phyloP scores from a whole-genome alignment of 1,284 basidiomycete genomes.

The Rhodofomes roseus region DNA sequence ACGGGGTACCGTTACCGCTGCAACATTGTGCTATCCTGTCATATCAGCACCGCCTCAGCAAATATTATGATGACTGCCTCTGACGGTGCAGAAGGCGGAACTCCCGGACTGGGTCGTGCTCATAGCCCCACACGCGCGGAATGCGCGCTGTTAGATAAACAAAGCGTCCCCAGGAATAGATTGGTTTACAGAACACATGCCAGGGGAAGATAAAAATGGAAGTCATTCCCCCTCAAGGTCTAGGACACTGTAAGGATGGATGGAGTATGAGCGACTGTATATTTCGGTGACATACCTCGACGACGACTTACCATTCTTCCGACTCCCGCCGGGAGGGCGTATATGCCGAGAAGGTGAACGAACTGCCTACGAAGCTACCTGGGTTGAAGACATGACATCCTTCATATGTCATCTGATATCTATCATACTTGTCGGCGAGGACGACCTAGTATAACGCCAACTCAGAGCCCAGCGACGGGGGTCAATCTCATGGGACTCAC shows the following conservation, averaged over 20 bases:
- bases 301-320: conserved; percentile 64
- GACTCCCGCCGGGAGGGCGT: conserved; percentile 75
- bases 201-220: too few species aligned
- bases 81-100: too few species aligned
- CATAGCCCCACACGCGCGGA: too few species aligned
- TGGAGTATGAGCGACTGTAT: too few species aligned
- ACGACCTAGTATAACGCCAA: conserved; percentile 57
- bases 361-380: conserved; percentile 79
- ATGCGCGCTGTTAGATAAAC: too few species aligned
- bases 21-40: too few species aligned
- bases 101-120: too few species aligned
- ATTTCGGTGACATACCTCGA: background rate
- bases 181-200: too few species aligned
- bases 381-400: conserved; percentile 99
- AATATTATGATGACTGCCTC: too few species aligned
- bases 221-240: conserved; percentile 3
- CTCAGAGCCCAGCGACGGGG: conserved; percentile 7
- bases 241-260: background rate
- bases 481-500: conserved; percentile 41
- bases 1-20: too few species aligned
- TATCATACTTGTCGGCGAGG: conserved; percentile 96
- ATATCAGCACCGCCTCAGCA: too few species aligned
- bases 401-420: conserved; percentile 95
- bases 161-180: too few species aligned
- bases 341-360: conserved; percentile 86